Evolutionary conservation across 352 stramenopile genomes (phyloP).

Genomic region (Pseudoperonospora humuli): DNA sequence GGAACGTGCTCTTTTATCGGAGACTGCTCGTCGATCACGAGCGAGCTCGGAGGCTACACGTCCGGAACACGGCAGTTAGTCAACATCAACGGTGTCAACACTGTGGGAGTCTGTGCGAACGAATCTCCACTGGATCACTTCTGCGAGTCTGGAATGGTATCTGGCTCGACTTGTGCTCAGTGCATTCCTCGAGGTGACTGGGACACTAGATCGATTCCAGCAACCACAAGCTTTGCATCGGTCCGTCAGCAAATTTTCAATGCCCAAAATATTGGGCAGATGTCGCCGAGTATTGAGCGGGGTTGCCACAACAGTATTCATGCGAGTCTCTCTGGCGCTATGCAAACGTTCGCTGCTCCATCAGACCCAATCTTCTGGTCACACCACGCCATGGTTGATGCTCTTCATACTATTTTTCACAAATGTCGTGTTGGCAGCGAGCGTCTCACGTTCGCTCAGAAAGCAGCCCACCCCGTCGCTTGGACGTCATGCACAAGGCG

Average conservation of each 20-base stretch:
- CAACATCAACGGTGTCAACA: conserved; percentile 37
- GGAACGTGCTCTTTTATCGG: conserved; percentile 36
- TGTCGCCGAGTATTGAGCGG: conserved; percentile 37
- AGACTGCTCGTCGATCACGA: conserved; percentile 36
- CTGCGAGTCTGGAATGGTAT: conserved; percentile 29
- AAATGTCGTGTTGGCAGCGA: conserved; percentile 48
- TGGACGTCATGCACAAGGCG: conserved; percentile 42
- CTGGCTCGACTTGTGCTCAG: conserved; percentile 18
- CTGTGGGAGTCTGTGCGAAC: conserved; percentile 31
- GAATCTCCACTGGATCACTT: conserved; percentile 43
- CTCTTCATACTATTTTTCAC: conserved; percentile 64
- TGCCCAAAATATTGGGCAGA: conserved; percentile 41
- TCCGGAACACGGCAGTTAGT: conserved; percentile 13
- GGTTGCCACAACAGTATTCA: conserved; percentile 61
- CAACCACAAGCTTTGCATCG: conserved; percentile 31
- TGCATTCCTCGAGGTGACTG: conserved; percentile 52
- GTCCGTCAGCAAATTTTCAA: conserved; percentile 44
- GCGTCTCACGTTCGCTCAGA: conserved; percentile 39
- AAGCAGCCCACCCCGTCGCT: conserved; percentile 31
- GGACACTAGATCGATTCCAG: conserved; percentile 21
- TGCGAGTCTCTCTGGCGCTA: conserved; percentile 31
- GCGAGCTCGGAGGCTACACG: conserved; percentile 33
- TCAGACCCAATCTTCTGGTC: conserved; percentile 72
- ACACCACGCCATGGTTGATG: conserved; percentile 58
- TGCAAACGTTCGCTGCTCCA: conserved; percentile 42